Percentiles rank a stretch among this genome's conserved stretches.
These are phyloP conservation scores for Podosphaera fusca DNA, from an alignment of 2,329 filamentous ascomycete genomes.

Conservation along the genomic window DNA sequence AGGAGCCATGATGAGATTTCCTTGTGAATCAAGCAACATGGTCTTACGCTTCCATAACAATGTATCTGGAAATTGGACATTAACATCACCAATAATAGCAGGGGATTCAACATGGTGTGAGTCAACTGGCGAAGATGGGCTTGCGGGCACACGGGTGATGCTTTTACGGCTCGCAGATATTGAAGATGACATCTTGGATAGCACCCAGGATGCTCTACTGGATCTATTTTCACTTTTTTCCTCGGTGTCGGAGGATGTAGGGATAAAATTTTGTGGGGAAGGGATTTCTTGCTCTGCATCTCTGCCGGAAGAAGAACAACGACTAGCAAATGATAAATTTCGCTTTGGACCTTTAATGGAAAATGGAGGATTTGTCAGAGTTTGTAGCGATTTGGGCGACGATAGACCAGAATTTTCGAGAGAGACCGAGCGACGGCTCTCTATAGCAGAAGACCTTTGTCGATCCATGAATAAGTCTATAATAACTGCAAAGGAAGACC, in stretches of 20 bases:
- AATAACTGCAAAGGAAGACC: constrained; percentile 36
- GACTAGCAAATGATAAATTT: constrained; percentile 43
- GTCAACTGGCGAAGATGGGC: neutral
- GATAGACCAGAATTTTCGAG: constrained; percentile 20
- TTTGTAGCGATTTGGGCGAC: constrained; percentile 22
- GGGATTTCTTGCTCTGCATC: constrained; percentile 12
- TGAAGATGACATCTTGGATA: constrained; percentile 42
- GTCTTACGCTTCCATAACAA: constrained; percentile 88
- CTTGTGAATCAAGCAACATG: constrained; percentile 63
- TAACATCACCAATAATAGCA: constrained; percentile 37
- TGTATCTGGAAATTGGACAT: constrained; percentile 91
- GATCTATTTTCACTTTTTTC: constrained; percentile 31
- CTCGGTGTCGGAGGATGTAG: constrained; percentile 20
- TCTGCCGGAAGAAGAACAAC: constrained; percentile 16
- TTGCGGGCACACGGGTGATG: constrained; percentile 6
- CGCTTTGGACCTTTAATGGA: constrained; percentile 26
- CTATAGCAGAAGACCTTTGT: constrained; percentile 23
- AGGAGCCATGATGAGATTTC: constrained; percentile 59
- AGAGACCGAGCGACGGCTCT: constrained; percentile 21
- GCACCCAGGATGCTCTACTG: constrained; percentile 22
- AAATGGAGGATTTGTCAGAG: constrained; percentile 21
- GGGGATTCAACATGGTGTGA: constrained; percentile 17
- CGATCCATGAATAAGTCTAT: constrained; percentile 31
- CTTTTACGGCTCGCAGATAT: constrained; percentile 21
- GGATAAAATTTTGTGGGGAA: constrained; percentile 19